Base-by-base conservation (phyloP, 371 early-diverging fungal species). In the Mucor sp. region DNA sequence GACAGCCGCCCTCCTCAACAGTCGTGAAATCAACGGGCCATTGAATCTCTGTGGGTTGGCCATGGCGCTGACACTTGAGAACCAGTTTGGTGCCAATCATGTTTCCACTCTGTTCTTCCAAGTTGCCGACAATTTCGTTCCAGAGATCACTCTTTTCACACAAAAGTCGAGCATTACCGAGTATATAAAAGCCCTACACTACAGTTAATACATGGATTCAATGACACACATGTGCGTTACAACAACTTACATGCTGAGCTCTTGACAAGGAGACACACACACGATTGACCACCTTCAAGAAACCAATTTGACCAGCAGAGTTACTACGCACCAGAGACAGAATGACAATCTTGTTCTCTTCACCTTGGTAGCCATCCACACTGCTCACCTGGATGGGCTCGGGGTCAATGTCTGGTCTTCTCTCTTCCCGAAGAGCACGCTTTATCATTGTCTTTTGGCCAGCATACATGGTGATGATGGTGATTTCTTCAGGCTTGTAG, bases 291-390 rank as follows among this genome's bases (percentile, higher is more conserved):
- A 89, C 86, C 65, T 85, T 88, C 39, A 93, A 73, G 78, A 95
- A 95, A 35, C 95, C 95, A 71, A 93, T 92, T 27, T 79, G 79
- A 0, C 81, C 82, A 58, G 62, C 66, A 1, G 70, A 55, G 61
- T 87, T 88, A 58, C 88, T 89, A 47, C 93, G 80, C 35, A 90
- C 92, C 27, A 91, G 65, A 2, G 91, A 89, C 32, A 93, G 55
- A 30, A 93, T 85, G 62, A 92, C 90, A 37, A 93, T 87, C 41
- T 93, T 91, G 63, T 85, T 86, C 70, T 91, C 90, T 64, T 89
- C 89, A 48, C 94, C 94, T 72, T 95, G 92, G 63, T 89, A 95
- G 6, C 91, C 91, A 74, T 93, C 93, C 5, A 94, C 90, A 48
- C 93, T 93, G 21, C 87, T 83, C 1, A 92, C 84, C 4, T 81